Evolutionary conservation across 1,139 yeast species (phyloP).

Genomic region (Saccharomycopsis hybrid): DNA sequence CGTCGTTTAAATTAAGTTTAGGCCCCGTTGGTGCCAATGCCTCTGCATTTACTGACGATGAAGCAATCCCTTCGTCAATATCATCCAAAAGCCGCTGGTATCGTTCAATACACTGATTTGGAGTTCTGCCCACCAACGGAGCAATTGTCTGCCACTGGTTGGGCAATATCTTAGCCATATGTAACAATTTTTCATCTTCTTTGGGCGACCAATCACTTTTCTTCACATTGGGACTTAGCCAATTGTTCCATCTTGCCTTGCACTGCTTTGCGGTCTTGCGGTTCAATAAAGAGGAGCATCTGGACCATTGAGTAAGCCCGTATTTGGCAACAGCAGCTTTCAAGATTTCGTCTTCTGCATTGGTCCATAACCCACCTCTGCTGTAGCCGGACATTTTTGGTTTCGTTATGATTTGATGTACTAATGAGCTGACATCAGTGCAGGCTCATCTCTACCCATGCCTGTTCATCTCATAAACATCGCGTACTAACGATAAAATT

Average conservation of each 20-base stretch:
- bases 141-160: constrained; percentile 94
- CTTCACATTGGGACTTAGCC: constrained; percentile 68
- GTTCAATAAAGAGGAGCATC: constrained; percentile 81
- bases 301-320: constrained; percentile 91
- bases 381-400: constrained; percentile 14
- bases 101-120: constrained; percentile 83
- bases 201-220: constrained; percentile 64
- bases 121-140: constrained; percentile 73
- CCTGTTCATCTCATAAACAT: too few species aligned
- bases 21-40: constrained; percentile 39
- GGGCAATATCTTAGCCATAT: constrained; percentile 66
- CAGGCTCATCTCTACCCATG: too few species aligned
- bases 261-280: constrained; percentile 89
- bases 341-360: constrained; percentile 59
- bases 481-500: too few species aligned
- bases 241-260: constrained; percentile 89
- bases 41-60: constrained; percentile 41
- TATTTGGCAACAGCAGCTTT: constrained; percentile 90
- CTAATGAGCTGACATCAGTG: neutral
- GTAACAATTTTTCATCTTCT: constrained; percentile 70
- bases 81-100: constrained; percentile 72
- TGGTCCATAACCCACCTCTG: constrained; percentile 21
- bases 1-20: constrained; percentile 28
- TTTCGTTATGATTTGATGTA: neutral
- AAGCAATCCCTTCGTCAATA: constrained; percentile 39